Conservation (phyloP, 495 filamentous ascomycete species). For the Annulohypoxylon moriforme region DNA sequence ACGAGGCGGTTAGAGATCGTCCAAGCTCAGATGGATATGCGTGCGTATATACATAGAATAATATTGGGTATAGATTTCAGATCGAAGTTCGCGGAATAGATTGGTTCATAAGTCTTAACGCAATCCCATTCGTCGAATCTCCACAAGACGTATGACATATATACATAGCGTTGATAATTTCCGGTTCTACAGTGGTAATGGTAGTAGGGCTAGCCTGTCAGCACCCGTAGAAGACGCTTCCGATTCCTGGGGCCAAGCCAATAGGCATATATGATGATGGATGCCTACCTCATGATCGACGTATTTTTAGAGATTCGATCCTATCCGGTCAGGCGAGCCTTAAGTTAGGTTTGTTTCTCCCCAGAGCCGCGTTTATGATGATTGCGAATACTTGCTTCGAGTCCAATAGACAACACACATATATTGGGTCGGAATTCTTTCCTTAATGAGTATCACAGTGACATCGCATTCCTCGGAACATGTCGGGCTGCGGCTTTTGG, state of each 20-base stretch:
- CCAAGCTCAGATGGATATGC: slow-evolving; percentile 7
- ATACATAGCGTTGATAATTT: slow-evolving; percentile 24
- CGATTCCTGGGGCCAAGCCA: not conserved
- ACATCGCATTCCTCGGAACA: slow-evolving; percentile 22
- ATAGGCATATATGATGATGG: not conserved
- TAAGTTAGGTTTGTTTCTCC: not conserved
- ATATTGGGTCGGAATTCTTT: slow-evolving; percentile 18
- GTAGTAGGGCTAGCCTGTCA: slow-evolving; percentile 37
- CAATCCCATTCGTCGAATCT: slow-evolving; percentile 11
- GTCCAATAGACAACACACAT: not conserved
- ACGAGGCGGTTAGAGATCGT: slow-evolving; percentile 19
- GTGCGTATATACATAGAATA: not conserved
- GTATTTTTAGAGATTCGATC: slow-evolving; percentile 4
- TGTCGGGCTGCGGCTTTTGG: slow-evolving; percentile 8
- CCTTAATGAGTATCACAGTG: slow-evolving; percentile 1
- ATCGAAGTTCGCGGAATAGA: slow-evolving; percentile 23
- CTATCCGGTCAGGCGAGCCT: not conserved
- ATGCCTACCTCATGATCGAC: slow-evolving; percentile 18
- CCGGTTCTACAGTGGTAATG: slow-evolving; percentile 11
- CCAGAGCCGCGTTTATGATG: not conserved
- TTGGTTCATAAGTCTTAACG: slow-evolving; percentile 16
- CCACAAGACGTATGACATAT: slow-evolving; percentile 16
- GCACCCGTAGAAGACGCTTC: slow-evolving; percentile 4
- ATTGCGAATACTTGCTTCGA: not conserved
- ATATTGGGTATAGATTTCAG: slow-evolving; percentile 21